Conservation (phyloP, 345 rosid genomes). For the Aurinia saxatilis region DNA sequence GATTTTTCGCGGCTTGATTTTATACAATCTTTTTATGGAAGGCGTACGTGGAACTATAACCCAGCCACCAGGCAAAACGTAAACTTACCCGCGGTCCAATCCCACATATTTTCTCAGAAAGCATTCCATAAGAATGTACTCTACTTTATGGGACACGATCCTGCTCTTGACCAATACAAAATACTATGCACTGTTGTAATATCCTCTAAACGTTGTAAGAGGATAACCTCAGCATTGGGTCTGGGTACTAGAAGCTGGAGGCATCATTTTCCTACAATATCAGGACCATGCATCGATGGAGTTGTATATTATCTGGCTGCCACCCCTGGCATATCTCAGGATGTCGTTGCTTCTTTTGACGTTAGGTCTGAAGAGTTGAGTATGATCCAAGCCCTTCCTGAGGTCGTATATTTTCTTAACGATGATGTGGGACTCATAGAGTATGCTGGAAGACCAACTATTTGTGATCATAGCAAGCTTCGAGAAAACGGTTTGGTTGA, state of each 20-base stretch:
- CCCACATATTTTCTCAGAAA: too few relatives aligned
- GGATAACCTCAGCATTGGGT: not conserved
- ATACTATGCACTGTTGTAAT: not conserved
- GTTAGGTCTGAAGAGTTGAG: not conserved
- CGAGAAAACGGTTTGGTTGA: not conserved
- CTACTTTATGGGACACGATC: conserved; percentile 1
- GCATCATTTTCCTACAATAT: not conserved
- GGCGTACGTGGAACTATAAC: too few relatives aligned
- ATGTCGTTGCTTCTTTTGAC: not conserved
- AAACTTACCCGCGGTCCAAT: too few relatives aligned
- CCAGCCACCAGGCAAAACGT: too few relatives aligned
- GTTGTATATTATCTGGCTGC: too few relatives aligned
- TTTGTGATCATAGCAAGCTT: not conserved
- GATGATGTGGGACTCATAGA: not conserved
- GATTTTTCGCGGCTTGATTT: too few relatives aligned
- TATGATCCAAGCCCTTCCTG: not conserved
- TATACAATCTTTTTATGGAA: too few relatives aligned
- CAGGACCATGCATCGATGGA: not conserved
- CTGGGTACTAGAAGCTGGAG: not conserved
- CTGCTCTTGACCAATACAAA: conserved; percentile 15
- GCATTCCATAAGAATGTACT: too few relatives aligned
- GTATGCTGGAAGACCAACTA: not conserved
- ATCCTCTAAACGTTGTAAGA: fast-evolving
- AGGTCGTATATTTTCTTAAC: too few relatives aligned
- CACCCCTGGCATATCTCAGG: too few relatives aligned